A percentile compares a stretch with the other conserved stretches of the same genome.
phyloP scores from a whole-genome alignment of 345 rosid species.

The Rhodamnia argentea region DNA sequence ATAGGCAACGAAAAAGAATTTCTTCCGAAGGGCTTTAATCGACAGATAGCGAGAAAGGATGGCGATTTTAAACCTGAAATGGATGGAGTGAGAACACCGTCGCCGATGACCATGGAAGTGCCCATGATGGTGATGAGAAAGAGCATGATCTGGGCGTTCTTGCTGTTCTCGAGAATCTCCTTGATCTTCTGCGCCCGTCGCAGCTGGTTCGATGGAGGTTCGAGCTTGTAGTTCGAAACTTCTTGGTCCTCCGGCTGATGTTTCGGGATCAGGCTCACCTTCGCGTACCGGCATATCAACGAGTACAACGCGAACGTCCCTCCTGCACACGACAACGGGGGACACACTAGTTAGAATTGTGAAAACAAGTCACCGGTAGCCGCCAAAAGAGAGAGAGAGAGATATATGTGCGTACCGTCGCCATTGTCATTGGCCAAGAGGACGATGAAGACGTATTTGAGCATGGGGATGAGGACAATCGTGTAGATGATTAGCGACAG shows the following conservation, averaged over 20 bases:
- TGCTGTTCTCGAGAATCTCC: constrained; percentile 35
- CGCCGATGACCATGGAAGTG: constrained; percentile 82
- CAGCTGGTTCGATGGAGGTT: constrained; percentile 27
- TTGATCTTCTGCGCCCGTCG: constrained; percentile 37
- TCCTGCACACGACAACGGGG: constrained; percentile 13
- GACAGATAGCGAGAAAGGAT: background rate
- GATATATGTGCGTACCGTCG: constrained; percentile 29
- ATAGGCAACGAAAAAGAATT: background rate
- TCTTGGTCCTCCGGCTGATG: constrained; percentile 56
- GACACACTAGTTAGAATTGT: background rate
- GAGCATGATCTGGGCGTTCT: constrained; percentile 20
- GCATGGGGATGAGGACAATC: constrained; percentile 33
- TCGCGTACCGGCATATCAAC: constrained; percentile 41
- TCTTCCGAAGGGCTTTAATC: background rate
- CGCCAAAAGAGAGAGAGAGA: fast-evolving
- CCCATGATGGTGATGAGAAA: constrained; percentile 64
- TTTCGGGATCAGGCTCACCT: constrained; percentile 54
- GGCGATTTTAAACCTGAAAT: constrained; percentile 39
- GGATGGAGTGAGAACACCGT: constrained; percentile 71
- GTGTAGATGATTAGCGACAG: constrained; percentile 68
- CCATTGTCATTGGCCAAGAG: constrained; percentile 79
- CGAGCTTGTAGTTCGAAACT: constrained; percentile 51
- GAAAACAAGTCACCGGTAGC: background rate
- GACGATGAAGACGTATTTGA: constrained; percentile 69
- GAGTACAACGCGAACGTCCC: constrained; percentile 84